These are phyloP conservation scores for Naumovozyma dairenensis DNA, from an alignment of 805 yeast genomes.

Conservation along the genomic window DNA sequence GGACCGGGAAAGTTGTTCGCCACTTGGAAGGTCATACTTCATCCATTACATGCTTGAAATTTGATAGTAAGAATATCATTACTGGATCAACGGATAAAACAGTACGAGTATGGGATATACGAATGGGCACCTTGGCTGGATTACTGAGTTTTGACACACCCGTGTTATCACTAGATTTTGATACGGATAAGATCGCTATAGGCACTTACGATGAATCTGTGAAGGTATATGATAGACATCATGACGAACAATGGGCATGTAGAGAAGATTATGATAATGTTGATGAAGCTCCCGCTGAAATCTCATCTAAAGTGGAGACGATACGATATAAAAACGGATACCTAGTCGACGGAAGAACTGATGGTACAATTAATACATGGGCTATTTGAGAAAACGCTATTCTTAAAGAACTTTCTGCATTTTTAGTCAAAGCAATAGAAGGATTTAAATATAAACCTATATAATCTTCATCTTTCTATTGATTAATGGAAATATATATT, in stretches of 20 bases:
- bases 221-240: constrained; percentile 49
- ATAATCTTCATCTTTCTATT: no score
- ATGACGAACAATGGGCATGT: constrained; percentile 43
- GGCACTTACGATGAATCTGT: constrained; percentile 37
- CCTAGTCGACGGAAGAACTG: constrained; percentile 51
- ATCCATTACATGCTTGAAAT: constrained; percentile 56
- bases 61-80: constrained; percentile 53
- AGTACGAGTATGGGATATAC: constrained; percentile 61
- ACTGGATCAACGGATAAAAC: constrained; percentile 58
- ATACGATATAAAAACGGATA: constrained; percentile 55
- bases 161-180: constrained; percentile 49
- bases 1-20: constrained; percentile 57
- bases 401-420: neutral
- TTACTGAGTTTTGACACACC: constrained; percentile 53
- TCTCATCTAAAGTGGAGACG: constrained; percentile 29
- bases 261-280: constrained; percentile 34
- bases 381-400: constrained; percentile 29
- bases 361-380: constrained; percentile 59
- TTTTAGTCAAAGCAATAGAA: neutral
- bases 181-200: constrained; percentile 43
- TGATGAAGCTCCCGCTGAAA: no score
- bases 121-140: constrained; percentile 54
- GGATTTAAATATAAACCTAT: no score
- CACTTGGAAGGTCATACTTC: constrained; percentile 59
- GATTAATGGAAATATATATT: no score